Evolutionary conservation across 2,329 filamentous ascomycete genomes (phyloP), one percentile per base, ranked within the genome.

Genomic region (Talaromyces atroroseus): DNA sequence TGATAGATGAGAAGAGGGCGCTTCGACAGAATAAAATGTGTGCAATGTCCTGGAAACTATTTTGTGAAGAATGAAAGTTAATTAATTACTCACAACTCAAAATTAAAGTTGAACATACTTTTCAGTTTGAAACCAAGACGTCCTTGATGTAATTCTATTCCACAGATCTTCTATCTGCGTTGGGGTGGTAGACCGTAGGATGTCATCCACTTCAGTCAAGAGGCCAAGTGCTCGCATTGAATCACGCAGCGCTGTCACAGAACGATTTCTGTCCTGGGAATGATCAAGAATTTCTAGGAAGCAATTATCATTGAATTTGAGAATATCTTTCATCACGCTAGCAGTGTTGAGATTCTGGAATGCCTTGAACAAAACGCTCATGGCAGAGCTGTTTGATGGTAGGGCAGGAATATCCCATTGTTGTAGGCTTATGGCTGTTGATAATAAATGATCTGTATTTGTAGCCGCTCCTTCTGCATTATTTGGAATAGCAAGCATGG

Each of bases 351-450:
- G 80, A 21, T 84, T 83, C 68, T 96, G 90, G 58, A 95, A 91
- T 0, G 85, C 84, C 64, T 86, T 88, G 73, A 95, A 96, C 0
- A 92, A 76, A 1, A 83, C 86, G 2, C 87, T 85, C 1, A 86
- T 79, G 55, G 87, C 83, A 12, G 80, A 76, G 49, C 80, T 82
- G 2, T 79, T 74, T 7, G 80, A 76, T 0, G 91, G 89, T 0
- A 86, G 47, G 24, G 56, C 85, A 14, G 89, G 88, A 20, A 97
- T 80, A 67, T 96, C 92, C 94, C 94, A 99, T 65, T 92, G 87
- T 63, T 94, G 91, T 16, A 97, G 78, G 61, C 87, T 88, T 58
- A 89, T 83, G 20, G 92, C 91, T 5, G 89, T 90, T 53, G 84
- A 82, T 61, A 95, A 87, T 53, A 90, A 90, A 59, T 82, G 87